Conservation (phyloP, 345 rosid species). For the Anastatica hierochuntica region DNA sequence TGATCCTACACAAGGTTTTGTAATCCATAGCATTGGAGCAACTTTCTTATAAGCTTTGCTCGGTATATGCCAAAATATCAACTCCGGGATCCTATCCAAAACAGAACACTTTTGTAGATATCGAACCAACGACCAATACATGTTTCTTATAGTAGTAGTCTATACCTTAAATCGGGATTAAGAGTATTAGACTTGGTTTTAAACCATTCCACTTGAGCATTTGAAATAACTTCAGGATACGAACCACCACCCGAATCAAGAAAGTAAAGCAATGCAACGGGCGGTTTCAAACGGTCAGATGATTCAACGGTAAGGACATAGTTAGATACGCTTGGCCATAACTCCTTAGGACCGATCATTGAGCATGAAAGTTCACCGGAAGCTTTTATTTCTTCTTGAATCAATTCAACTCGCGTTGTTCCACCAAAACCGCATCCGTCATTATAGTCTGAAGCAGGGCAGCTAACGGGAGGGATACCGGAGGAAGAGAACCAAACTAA, state of each 20-base stretch:
- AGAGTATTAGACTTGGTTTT: slow-evolving; percentile 34
- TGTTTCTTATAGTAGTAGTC: neutral
- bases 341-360: slow-evolving; percentile 43
- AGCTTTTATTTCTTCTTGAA: slow-evolving; percentile 40
- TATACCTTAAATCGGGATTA: slow-evolving; percentile 52
- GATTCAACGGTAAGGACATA: slow-evolving; percentile 45
- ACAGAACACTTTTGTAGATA: neutral
- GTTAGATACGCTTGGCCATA: slow-evolving; percentile 87
- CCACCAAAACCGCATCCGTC: slow-evolving; percentile 46
- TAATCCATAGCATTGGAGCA: slow-evolving; percentile 48
- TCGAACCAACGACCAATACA: neutral
- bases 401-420: slow-evolving; percentile 43
- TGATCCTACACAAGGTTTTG: slow-evolving; percentile 73
- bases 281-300: slow-evolving; percentile 23
- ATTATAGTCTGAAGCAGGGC: slow-evolving; percentile 30
- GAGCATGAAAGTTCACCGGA: slow-evolving; percentile 35
- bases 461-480: slow-evolving; percentile 54
- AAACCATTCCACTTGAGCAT: slow-evolving; percentile 77
- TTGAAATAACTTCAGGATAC: slow-evolving; percentile 69
- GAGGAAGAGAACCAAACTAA: slow-evolving; percentile 67
- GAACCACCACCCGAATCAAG: slow-evolving; percentile 96
- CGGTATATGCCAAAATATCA: slow-evolving; percentile 92
- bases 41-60: slow-evolving; percentile 65
- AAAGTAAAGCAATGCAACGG: slow-evolving; percentile 51
- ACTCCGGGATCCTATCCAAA: slow-evolving; percentile 49